Evolutionary conservation across 1,139 yeast genomes (phyloP).

Genomic region (Candida neerlandica): DNA sequence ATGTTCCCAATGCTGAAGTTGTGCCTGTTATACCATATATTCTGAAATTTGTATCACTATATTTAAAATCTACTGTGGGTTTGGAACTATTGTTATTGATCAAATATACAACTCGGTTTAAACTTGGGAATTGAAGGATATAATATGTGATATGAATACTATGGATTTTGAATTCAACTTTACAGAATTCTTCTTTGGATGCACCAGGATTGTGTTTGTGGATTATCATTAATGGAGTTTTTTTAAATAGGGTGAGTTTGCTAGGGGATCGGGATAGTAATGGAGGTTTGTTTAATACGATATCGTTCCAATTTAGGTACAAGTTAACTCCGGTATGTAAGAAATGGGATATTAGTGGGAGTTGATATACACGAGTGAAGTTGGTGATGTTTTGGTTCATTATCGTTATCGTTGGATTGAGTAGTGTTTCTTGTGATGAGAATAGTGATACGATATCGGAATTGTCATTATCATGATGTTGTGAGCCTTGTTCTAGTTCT

Average conservation of each 20-base stretch:
- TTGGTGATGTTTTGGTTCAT: slow-evolving; percentile 25
- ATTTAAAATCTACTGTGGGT: slow-evolving; percentile 38
- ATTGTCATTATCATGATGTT: slow-evolving; percentile 9
- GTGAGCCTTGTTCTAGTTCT: neutral
- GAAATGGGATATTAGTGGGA: slow-evolving; percentile 33
- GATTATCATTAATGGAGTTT: slow-evolving; percentile 38
- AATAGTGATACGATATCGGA: slow-evolving; percentile 24
- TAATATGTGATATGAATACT: slow-evolving; percentile 39
- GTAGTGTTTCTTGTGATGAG: slow-evolving; percentile 33
- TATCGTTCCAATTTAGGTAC: slow-evolving; percentile 8
- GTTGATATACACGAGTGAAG: slow-evolving; percentile 24
- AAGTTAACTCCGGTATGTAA: slow-evolving; percentile 29
- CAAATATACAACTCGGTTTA: slow-evolving; percentile 16
- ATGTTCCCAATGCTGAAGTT: slow-evolving; percentile 40
- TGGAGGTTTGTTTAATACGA: slow-evolving; percentile 18
- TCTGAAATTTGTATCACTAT: slow-evolving; percentile 33
- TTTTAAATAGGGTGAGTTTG: slow-evolving; percentile 25
- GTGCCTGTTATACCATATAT: slow-evolving; percentile 40
- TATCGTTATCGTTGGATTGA: slow-evolving; percentile 22
- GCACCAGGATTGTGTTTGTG: slow-evolving; percentile 17
- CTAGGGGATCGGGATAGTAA: slow-evolving; percentile 26
- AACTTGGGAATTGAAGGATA: slow-evolving; percentile 27
- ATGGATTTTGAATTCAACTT: slow-evolving; percentile 35
- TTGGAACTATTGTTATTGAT: slow-evolving; percentile 36
- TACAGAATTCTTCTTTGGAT: slow-evolving; percentile 28